Conservation (phyloP, 1,139 yeast genomes). For the Scheffersomyces illinoinensis region DNA sequence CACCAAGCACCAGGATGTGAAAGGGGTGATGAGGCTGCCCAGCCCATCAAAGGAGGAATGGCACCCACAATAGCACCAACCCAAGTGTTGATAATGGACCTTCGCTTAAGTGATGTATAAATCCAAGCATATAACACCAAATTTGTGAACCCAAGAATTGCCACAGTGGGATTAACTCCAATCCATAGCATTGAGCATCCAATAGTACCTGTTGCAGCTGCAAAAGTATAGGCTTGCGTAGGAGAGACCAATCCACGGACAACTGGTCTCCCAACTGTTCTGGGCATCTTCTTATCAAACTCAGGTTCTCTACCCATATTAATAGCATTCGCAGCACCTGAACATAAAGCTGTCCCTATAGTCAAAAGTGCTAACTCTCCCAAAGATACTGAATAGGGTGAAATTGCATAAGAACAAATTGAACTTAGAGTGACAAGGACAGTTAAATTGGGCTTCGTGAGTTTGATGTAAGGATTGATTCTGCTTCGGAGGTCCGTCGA, state of each 20-base stretch:
- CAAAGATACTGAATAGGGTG: conserved; percentile 77
- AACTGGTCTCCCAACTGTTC: conserved; percentile 89
- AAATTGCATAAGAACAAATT: conserved; percentile 89
- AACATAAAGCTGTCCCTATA: conserved; percentile 81
- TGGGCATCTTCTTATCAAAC: conserved; percentile 82
- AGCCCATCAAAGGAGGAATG: conserved; percentile 98
- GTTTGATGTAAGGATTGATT: conserved; percentile 65
- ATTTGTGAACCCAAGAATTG: conserved; percentile 73
- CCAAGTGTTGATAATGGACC: conserved; percentile 90
- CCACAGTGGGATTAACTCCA: conserved; percentile 88
- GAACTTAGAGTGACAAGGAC: conserved; percentile 87
- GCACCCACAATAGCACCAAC: conserved; percentile 98
- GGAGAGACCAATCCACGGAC: conserved; percentile 82
- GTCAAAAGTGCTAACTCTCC: conserved; percentile 72
- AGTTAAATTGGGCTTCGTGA: conserved; percentile 87
- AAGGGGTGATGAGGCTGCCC: conserved; percentile 92
- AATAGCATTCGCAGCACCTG: conserved; percentile 95
- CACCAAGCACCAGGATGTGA: conserved; percentile 94
- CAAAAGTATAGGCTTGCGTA: conserved; percentile 75
- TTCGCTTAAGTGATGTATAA: conserved; percentile 87
- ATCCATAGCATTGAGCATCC: conserved; percentile 70
- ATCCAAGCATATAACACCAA: conserved; percentile 84
- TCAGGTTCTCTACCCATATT: conserved; percentile 97
- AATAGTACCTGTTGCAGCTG: conserved; percentile 65
- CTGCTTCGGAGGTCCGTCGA: conserved; percentile 28